A percentile compares a stretch with the other conserved stretches of the same genome.
phyloP scores from a whole-genome alignment of 2,329 filamentous ascomycete species.

The Dichotomopilus funicola region DNA sequence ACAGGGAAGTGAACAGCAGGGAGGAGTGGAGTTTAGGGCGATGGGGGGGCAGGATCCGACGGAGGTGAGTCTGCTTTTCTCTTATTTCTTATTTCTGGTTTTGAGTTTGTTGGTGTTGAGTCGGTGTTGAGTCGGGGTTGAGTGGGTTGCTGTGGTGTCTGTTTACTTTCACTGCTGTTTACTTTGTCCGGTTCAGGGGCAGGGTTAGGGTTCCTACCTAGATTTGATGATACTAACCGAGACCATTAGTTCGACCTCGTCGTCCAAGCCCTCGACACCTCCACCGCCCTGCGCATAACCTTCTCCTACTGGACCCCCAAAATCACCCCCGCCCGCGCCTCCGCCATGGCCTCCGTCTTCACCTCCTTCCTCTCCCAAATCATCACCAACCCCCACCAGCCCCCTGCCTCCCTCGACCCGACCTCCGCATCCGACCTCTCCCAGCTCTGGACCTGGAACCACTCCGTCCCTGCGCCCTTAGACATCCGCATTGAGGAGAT shows the following conservation, averaged over 20 bases:
- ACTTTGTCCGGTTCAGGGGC: no score
- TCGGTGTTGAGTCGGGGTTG: no score
- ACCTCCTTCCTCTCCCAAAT: conserved; percentile 7
- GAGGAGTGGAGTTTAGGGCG: not conserved
- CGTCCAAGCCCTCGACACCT: conserved; percentile 9
- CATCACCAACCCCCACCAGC: conserved; percentile 1
- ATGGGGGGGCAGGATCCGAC: conserved; percentile 11
- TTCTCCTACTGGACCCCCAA: conserved; percentile 11
- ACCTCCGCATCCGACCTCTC: conserved; percentile 5
- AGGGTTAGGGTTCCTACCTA: no score
- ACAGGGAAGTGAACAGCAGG: not conserved
- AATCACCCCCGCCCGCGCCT: conserved; percentile 3
- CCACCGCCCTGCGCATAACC: not conserved
- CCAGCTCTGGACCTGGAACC: conserved; percentile 12
- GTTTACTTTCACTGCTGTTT: no score
- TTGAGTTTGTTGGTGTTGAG: not conserved
- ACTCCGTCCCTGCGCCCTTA: not conserved
- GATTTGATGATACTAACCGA: no score
- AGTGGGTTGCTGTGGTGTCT: no score
- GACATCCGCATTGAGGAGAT: conserved; percentile 6
- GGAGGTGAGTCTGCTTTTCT: conserved; percentile 3
- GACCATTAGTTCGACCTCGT: conserved; percentile 8
- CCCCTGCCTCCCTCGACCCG: not conserved
- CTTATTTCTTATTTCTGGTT: no score
- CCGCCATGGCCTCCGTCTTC: conserved; percentile 3